Evolutionary conservation across 129 eudicot species (phyloP).

Genomic region (Flaveria brownii): DNA sequence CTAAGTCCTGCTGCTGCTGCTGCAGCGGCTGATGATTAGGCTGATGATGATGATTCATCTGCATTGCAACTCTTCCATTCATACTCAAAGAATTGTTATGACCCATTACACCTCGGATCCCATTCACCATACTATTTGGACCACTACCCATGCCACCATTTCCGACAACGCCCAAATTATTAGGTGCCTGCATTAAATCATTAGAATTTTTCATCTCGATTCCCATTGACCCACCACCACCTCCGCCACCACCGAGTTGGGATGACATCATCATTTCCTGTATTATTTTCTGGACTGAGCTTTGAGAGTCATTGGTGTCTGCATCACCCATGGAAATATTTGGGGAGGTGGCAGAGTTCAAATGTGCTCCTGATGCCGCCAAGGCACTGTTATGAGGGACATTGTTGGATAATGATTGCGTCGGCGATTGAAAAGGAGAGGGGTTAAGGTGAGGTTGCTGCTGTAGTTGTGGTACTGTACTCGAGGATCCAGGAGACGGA

Average conservation of each 20-base stretch:
- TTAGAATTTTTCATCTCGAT: conserved; percentile 60
- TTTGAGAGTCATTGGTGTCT: conserved; percentile 73
- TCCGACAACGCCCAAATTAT: conserved; percentile 50
- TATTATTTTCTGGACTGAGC: conserved; percentile 94
- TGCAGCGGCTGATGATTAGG: conserved; percentile 16
- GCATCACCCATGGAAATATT: conserved; percentile 65
- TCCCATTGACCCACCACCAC: conserved; percentile 50
- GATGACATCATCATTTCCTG: conserved; percentile 95
- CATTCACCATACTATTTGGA: conserved; percentile 66
- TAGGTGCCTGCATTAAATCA: conserved; percentile 53
- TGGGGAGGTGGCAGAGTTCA: conserved; percentile 64
- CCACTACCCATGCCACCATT: conserved; percentile 71
- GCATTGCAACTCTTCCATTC: conserved; percentile 86
- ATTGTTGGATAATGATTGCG: conserved; percentile 67
- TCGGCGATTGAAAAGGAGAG: conserved; percentile 76
- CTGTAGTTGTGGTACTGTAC: conserved; percentile 42
- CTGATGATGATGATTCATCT: conserved; percentile 51
- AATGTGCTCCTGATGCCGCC: conserved; percentile 46
- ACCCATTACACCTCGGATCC: conserved; percentile 66
- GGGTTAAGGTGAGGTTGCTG: conserved; percentile 49
- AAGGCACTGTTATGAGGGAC: conserved; percentile 53
- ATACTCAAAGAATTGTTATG: conserved; percentile 55
- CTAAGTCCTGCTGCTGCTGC: conserved; percentile 62
- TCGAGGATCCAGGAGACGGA: conserved; percentile 69
- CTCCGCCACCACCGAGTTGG: conserved; percentile 57